phyloP scores from a whole-genome alignment of 805 yeast genomes.

The Saturnispora quitensis region DNA sequence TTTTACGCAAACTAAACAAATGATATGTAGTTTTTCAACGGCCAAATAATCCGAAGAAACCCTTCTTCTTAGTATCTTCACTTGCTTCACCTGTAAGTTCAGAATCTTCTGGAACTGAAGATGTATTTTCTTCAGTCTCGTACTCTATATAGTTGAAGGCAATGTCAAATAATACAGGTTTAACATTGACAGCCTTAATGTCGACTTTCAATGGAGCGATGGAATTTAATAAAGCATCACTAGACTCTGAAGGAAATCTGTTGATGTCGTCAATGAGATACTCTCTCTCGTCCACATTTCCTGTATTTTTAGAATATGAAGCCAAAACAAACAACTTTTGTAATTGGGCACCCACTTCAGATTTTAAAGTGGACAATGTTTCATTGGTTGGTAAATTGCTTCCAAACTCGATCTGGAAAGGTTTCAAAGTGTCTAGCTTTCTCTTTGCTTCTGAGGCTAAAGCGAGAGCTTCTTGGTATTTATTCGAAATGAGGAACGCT shows the following conservation, averaged over 20 bases:
- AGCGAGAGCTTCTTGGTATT: slow-evolving; percentile 40
- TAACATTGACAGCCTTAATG: slow-evolving; percentile 59
- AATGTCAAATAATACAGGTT: slow-evolving; percentile 87
- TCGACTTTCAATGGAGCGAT: slow-evolving; percentile 24
- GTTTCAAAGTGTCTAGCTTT: background rate
- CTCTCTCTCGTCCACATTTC: background rate
- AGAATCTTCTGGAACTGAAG: slow-evolving; percentile 5
- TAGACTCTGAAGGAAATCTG: slow-evolving; percentile 24
- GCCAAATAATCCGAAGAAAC: slow-evolving; percentile 70
- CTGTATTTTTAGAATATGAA: slow-evolving; percentile 29
- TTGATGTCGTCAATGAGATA: slow-evolving; percentile 23
- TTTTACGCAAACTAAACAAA: background rate
- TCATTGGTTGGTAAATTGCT: slow-evolving; percentile 34
- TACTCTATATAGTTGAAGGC: slow-evolving; percentile 76
- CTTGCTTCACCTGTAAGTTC: slow-evolving; percentile 15
- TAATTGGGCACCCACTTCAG: slow-evolving; percentile 14
- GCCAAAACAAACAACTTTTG: slow-evolving; percentile 39
- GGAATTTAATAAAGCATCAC: slow-evolving; percentile 24
- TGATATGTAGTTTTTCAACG: slow-evolving; percentile 22
- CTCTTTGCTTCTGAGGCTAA: slow-evolving; percentile 29
- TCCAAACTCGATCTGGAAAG: slow-evolving; percentile 16
- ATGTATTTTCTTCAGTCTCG: slow-evolving; percentile 19
- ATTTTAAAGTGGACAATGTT: slow-evolving; percentile 22
- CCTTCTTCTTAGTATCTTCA: slow-evolving; percentile 41
- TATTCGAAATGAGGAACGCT: slow-evolving; percentile 32